These are phyloP conservation scores for Russula virescens DNA, from an alignment of 768 basidiomycete species.

Conservation along the genomic window DNA sequence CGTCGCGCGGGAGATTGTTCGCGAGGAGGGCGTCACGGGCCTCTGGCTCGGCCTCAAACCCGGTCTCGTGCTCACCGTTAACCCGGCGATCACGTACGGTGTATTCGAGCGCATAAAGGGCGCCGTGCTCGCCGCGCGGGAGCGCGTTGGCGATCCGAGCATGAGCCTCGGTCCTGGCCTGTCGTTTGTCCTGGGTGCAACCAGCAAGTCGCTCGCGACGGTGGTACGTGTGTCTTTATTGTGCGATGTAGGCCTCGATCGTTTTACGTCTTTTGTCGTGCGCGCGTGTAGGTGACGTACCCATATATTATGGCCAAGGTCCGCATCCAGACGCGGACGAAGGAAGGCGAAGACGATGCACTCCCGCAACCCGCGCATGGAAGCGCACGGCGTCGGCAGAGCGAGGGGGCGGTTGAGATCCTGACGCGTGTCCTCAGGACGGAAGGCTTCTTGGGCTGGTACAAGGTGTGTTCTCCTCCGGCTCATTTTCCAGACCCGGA, in stretches of 20 bases:
- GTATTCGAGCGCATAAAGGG: slow-evolving; percentile 88
- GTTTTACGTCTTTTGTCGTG: not conserved
- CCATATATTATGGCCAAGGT: slow-evolving; percentile 98
- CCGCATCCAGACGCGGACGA: slow-evolving; percentile 80
- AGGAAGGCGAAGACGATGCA: slow-evolving; percentile 36
- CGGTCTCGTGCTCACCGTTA: slow-evolving; percentile 89
- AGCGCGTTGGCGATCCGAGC: slow-evolving; percentile 34
- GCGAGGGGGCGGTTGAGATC: slow-evolving; percentile 72
- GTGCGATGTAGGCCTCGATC: too few species aligned
- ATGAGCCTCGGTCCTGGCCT: slow-evolving; percentile 70
- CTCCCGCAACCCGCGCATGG: slow-evolving; percentile 34
- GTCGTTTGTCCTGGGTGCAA: slow-evolving; percentile 82
- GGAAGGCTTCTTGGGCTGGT: slow-evolving; percentile 90
- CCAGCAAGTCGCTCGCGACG: slow-evolving; percentile 94
- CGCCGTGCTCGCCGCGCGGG: slow-evolving; percentile 53
- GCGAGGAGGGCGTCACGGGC: slow-evolving; percentile 80
- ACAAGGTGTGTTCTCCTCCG: slow-evolving; percentile 57
- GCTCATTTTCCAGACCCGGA: not conserved
- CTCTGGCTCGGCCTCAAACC: slow-evolving; percentile 94
- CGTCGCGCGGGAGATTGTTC: slow-evolving; percentile 81
- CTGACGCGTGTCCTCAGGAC: slow-evolving; percentile 62
- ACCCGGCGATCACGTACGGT: slow-evolving; percentile 97
- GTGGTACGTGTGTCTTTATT: slow-evolving; percentile 79
- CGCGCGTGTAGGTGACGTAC: slow-evolving; percentile 67
- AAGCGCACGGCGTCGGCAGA: slow-evolving; percentile 36